Evolutionary conservation across 1,284 basidiomycete genomes (phyloP).

Genomic region (Lignosus rhinocerotis): DNA sequence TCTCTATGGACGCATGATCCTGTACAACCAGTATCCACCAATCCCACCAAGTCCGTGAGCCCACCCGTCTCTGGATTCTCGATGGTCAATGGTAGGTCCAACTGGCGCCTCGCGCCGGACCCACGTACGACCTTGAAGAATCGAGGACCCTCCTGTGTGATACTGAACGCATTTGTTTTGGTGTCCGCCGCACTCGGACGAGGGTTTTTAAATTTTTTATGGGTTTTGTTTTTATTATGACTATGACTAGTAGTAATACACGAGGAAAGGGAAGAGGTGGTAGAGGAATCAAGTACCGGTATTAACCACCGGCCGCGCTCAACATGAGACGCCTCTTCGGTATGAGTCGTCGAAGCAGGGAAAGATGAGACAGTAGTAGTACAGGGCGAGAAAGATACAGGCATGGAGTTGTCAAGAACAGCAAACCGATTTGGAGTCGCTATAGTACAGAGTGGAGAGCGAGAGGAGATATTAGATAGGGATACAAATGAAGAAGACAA

Average conservation of each 20-base stretch:
- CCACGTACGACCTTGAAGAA: conserved; percentile 7
- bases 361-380: not conserved
- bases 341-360: not conserved
- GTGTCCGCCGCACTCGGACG: conserved; percentile 5
- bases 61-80: conserved; percentile 4
- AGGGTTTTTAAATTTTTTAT: conserved; percentile 5
- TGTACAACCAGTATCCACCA: conserved; percentile 28
- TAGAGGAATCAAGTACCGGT: conserved; percentile 4
- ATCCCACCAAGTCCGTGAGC: not conserved
- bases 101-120: not conserved
- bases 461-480: too few relatives aligned
- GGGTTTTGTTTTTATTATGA: not conserved
- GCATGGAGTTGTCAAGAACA: not conserved
- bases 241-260: not conserved
- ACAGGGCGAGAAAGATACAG: not conserved
- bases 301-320: not conserved
- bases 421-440: not conserved
- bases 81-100: conserved; percentile 13
- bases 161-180: conserved; percentile 9
- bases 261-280: not conserved
- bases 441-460: conserved; percentile 2
- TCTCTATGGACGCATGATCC: conserved; percentile 23
- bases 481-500: not conserved
- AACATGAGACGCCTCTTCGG: not conserved
- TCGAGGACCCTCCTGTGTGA: not conserved